Conservation (phyloP, 2,329 filamentous ascomycete species). For the Fonsecaea erecta region DNA sequence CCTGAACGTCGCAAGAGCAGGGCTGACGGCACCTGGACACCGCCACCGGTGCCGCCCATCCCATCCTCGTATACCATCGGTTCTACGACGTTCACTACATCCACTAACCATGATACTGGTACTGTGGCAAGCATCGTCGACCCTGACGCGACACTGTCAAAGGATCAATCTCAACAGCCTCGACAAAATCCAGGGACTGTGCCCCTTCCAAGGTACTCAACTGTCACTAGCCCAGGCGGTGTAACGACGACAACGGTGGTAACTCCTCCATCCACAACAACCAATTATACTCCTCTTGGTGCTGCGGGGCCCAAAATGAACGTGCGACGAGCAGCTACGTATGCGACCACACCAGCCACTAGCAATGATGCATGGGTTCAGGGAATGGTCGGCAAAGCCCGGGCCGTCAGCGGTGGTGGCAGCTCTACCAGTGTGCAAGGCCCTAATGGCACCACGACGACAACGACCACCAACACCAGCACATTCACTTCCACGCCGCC, state of each 20-base stretch:
- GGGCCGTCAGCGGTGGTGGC: constrained; percentile 38
- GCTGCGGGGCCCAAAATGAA: constrained; percentile 52
- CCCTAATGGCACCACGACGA: constrained; percentile 29
- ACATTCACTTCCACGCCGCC: constrained; percentile 26
- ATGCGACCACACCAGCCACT: constrained; percentile 43
- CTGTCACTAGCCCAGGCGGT: constrained; percentile 17
- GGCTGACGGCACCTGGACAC: constrained; percentile 18
- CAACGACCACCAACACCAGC: constrained; percentile 33
- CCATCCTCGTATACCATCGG: constrained; percentile 26
- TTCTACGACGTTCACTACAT: constrained; percentile 21
- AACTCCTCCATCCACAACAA: constrained; percentile 28
- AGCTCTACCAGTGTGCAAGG: constrained; percentile 22
- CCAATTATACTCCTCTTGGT: constrained; percentile 48
- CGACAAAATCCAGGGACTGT: background rate
- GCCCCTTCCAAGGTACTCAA: constrained; percentile 10
- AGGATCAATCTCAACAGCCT: background rate
- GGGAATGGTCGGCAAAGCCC: constrained; percentile 51
- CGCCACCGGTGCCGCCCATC: constrained; percentile 35
- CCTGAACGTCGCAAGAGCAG: constrained; percentile 19
- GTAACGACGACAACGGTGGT: constrained; percentile 30
- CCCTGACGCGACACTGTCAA: background rate
- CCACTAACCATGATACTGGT: constrained; percentile 15
- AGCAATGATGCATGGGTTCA: constrained; percentile 54
- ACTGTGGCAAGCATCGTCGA: constrained; percentile 5
- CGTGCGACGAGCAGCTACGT: constrained; percentile 47